These are phyloP conservation scores for Lactarius sp. DNA, from an alignment of 768 basidiomycete genomes.

Conservation along the genomic window DNA sequence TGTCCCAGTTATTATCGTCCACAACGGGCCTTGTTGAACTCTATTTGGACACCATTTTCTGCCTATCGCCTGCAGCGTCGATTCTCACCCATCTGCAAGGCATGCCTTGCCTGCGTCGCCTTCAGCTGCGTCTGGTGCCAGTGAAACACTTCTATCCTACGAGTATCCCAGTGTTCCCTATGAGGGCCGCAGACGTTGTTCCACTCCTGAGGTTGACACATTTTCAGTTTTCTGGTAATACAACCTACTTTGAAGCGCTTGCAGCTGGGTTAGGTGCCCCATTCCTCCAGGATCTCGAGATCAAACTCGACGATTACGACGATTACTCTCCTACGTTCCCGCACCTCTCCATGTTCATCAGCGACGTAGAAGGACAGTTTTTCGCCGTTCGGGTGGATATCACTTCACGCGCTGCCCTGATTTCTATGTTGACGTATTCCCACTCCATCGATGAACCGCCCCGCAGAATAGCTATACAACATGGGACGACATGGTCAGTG, in stretches of 20 bases:
- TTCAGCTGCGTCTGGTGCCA: neutral
- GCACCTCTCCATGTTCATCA: neutral
- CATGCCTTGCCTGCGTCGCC: neutral
- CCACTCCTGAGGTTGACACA: neutral
- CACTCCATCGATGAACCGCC: neutral
- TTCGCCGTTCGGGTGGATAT: neutral
- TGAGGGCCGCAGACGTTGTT: neutral
- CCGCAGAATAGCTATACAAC: neutral
- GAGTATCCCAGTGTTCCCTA: neutral
- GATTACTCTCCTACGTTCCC: neutral
- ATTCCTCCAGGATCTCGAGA: neutral
- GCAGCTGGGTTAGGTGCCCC: neutral
- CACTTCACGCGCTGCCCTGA: neutral
- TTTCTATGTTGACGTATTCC: neutral
- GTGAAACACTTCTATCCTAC: no score
- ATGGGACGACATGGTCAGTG: neutral
- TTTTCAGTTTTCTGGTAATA: neutral
- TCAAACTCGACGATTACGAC: neutral
- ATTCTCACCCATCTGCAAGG: neutral
- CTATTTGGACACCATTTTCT: neutral
- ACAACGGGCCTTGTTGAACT: neutral
- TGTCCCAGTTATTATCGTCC: neutral
- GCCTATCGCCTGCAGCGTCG: neutral
- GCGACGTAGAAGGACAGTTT: neutral
- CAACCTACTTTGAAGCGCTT: neutral